Percentiles rank a stretch among this genome's conserved stretches.
Conservation (phyloP, 2,329 filamentous ascomycete species). For the Neonectria faginata region DNA sequence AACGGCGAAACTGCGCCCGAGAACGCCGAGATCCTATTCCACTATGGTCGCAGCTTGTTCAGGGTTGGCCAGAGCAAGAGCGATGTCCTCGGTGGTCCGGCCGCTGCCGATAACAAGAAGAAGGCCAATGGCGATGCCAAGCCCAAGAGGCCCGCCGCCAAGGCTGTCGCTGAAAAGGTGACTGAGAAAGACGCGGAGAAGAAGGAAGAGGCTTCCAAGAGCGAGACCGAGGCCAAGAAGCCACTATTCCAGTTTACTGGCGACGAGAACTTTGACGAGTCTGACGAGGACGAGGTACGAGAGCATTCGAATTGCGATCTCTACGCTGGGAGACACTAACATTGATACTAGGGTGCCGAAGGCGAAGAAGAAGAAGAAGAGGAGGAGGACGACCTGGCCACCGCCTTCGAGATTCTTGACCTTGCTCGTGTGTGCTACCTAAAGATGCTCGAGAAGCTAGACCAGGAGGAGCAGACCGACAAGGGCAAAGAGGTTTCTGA, state of each 20-base stretch:
- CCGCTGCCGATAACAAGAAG: constrained; percentile 65
- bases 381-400: constrained; percentile 79
- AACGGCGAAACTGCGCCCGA: constrained; percentile 92
- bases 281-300: constrained; percentile 75
- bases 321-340: constrained; percentile 22
- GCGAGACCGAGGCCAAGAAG: constrained; percentile 65
- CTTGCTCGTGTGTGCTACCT: constrained; percentile 76
- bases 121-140: constrained; percentile 50
- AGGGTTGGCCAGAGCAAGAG: constrained; percentile 94
- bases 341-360: constrained; percentile 42
- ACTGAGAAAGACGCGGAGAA: constrained; percentile 59
- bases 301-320: neutral
- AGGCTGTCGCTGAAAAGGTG: constrained; percentile 56
- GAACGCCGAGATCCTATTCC: constrained; percentile 93
- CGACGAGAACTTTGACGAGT: constrained; percentile 91
- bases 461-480: constrained; percentile 51
- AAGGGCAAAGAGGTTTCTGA: constrained; percentile 58
- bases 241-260: constrained; percentile 92
- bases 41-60: constrained; percentile 94
- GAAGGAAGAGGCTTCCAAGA: constrained; percentile 54
- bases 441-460: constrained; percentile 62
- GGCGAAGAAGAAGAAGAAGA: constrained; percentile 64
- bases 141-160: constrained; percentile 54
- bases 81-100: constrained; percentile 89
- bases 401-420: constrained; percentile 87